These are phyloP conservation scores for Penicillium bovifimosum DNA, from an alignment of 495 filamentous ascomycete species.

Conservation along the genomic window DNA sequence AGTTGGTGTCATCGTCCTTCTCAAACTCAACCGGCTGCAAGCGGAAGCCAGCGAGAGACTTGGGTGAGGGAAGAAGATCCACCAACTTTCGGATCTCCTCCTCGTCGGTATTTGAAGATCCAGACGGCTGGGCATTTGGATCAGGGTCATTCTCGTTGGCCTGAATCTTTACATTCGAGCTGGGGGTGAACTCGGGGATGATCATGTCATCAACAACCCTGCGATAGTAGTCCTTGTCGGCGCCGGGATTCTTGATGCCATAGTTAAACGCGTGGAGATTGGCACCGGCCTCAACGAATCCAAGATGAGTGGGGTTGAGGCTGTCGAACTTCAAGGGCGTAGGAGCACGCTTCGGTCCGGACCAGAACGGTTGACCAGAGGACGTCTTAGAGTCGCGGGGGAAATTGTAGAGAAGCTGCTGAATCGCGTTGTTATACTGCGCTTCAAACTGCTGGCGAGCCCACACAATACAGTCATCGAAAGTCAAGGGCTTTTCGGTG, in stretches of 20 bases:
- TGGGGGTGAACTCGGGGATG: slow-evolving; percentile 91
- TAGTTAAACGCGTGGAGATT: slow-evolving; percentile 98
- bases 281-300: slow-evolving; percentile 80
- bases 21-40: slow-evolving; percentile 93
- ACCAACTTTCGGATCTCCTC: slow-evolving; percentile 66
- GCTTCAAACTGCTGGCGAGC: slow-evolving; percentile 89
- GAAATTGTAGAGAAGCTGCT: slow-evolving; percentile 96
- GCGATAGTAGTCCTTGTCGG: slow-evolving; percentile 61
- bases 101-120: slow-evolving; percentile 58
- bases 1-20: slow-evolving; percentile 97
- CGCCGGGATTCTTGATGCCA: slow-evolving; percentile 70
- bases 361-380: slow-evolving; percentile 92
- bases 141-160: slow-evolving; percentile 93
- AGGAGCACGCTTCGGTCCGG: slow-evolving; percentile 95
- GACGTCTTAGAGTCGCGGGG: slow-evolving; percentile 88
- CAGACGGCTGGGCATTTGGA: slow-evolving; percentile 63
- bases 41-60: slow-evolving; percentile 76
- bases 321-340: slow-evolving; percentile 85
- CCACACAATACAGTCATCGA: slow-evolving; percentile 96
- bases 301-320: slow-evolving; percentile 75
- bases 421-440: slow-evolving; percentile 95
- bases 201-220: slow-evolving; percentile 89
- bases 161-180: slow-evolving; percentile 92
- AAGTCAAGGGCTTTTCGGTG: slow-evolving; percentile 83
- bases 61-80: slow-evolving; percentile 64